These are phyloP conservation scores for Cyberlindnera nakhonratchasimensis DNA, from an alignment of 805 yeast genomes.

Conservation along the genomic window DNA sequence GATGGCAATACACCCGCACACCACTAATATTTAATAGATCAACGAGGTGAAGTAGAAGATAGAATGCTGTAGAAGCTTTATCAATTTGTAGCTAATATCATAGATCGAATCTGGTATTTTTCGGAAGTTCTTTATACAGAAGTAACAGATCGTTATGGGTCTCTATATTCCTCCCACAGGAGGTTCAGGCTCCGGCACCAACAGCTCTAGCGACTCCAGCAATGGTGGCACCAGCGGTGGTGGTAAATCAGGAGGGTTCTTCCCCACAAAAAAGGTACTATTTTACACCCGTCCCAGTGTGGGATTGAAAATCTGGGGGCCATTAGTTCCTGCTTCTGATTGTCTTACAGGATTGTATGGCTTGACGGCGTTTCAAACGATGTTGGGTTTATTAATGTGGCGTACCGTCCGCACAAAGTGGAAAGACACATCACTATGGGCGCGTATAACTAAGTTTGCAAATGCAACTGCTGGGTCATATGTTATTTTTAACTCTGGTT, in stretches of 20 bases:
- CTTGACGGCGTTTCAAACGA: slow-evolving; percentile 50
- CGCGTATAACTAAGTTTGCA: slow-evolving; percentile 30
- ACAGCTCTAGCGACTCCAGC: not conserved
- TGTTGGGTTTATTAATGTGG: slow-evolving; percentile 39
- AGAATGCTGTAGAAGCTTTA: not conserved
- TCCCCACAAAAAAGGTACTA: slow-evolving; percentile 6
- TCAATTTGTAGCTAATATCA: not conserved
- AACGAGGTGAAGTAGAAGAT: no score
- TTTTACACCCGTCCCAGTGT: slow-evolving; percentile 48
- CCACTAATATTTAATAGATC: no score
- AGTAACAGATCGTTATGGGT: not conserved
- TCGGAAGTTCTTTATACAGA: no score
- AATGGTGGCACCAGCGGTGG: not conserved
- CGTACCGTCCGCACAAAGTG: slow-evolving; percentile 25
- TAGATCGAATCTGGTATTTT: not conserved
- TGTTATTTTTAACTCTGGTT: slow-evolving; percentile 48
- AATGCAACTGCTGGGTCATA: slow-evolving; percentile 42
- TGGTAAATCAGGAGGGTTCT: slow-evolving; percentile 1
- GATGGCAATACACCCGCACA: no score
- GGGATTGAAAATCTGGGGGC: slow-evolving; percentile 65
- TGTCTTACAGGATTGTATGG: slow-evolving; percentile 51
- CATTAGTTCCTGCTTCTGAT: slow-evolving; percentile 71
- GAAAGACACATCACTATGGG: slow-evolving; percentile 26
- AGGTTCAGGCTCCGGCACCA: not conserved
- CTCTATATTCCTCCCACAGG: not conserved